Evolutionary conservation across 2,329 filamentous ascomycete species (phyloP).

Genomic region (Chalaropsis thielavioides): DNA sequence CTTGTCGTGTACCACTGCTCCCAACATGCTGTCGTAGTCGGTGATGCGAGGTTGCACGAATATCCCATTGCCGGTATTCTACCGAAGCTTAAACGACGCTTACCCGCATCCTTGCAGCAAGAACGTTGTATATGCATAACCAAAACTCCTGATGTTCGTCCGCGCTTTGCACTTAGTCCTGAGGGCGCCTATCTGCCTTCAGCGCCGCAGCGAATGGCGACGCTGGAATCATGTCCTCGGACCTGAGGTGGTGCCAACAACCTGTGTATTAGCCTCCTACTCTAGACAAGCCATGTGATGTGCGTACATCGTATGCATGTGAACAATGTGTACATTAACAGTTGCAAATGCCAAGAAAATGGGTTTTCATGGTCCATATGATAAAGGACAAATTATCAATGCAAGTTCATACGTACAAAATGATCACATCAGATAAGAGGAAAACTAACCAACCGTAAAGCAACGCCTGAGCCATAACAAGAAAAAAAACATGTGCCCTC

Average conservation of each 20-base stretch:
- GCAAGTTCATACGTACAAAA: neutral
- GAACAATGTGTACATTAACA: neutral
- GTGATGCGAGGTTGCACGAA: neutral
- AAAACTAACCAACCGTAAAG: neutral
- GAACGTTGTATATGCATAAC: neutral
- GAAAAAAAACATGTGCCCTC: neutral
- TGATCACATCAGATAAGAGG: constrained; percentile 7
- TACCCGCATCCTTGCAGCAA: neutral
- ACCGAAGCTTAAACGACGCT: neutral
- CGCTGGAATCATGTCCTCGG: neutral
- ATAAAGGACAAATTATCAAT: neutral
- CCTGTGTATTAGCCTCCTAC: neutral
- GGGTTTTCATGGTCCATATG: neutral
- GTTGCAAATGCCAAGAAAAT: constrained; percentile 2
- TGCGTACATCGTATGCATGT: too few relatives aligned
- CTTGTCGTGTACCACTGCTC: neutral
- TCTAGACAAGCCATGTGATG: too few relatives aligned
- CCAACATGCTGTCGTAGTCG: neutral
- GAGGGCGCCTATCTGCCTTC: neutral
- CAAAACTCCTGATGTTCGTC: neutral
- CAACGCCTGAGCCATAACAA: neutral
- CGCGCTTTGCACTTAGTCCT: neutral
- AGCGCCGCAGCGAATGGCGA: neutral
- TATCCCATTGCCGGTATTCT: neutral
- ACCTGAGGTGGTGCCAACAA: neutral